These are phyloP conservation scores for Aspergillus pseudoglaucus DNA, from an alignment of 2,329 filamentous ascomycete species.

Conservation along the genomic window DNA sequence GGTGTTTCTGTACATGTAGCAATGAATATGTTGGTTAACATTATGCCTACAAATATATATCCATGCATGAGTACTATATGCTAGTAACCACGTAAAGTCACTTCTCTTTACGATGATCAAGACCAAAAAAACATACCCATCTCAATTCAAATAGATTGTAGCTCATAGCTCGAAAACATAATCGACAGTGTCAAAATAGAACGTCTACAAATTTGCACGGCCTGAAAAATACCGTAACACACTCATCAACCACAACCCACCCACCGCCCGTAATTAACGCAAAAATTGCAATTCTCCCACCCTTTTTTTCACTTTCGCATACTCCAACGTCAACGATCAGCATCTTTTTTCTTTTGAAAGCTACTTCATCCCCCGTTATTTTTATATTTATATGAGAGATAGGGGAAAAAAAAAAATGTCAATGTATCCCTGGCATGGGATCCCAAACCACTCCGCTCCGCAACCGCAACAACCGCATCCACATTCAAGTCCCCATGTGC, in stretches of 20 bases:
- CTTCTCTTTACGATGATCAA: too few relatives aligned
- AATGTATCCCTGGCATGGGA: slow-evolving; percentile 16
- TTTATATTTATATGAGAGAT: not conserved
- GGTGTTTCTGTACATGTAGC: too few relatives aligned
- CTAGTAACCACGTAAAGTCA: too few relatives aligned
- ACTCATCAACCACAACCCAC: slow-evolving; percentile 9
- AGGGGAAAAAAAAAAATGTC: not conserved
- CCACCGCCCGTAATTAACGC: not conserved
- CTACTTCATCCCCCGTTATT: not conserved
- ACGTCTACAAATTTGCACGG: too few relatives aligned
- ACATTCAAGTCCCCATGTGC: not conserved
- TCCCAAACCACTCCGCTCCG: slow-evolving; percentile 2
- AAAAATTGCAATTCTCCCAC: slow-evolving; percentile 1
- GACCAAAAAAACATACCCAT: too few relatives aligned
- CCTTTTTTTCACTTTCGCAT: not conserved
- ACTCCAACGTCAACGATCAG: not conserved
- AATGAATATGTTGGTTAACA: too few relatives aligned
- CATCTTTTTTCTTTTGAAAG: not conserved
- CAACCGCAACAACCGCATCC: not conserved
- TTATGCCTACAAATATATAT: too few relatives aligned
- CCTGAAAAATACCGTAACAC: slow-evolving; percentile 20
- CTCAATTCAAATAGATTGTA: too few relatives aligned
- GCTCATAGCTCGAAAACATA: too few relatives aligned
- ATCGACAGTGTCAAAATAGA: too few relatives aligned
- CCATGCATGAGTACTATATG: too few relatives aligned